These are phyloP conservation scores for Coemansia guatemalensis DNA, from an alignment of 192 early-diverging fungal species.

Conservation along the genomic window DNA sequence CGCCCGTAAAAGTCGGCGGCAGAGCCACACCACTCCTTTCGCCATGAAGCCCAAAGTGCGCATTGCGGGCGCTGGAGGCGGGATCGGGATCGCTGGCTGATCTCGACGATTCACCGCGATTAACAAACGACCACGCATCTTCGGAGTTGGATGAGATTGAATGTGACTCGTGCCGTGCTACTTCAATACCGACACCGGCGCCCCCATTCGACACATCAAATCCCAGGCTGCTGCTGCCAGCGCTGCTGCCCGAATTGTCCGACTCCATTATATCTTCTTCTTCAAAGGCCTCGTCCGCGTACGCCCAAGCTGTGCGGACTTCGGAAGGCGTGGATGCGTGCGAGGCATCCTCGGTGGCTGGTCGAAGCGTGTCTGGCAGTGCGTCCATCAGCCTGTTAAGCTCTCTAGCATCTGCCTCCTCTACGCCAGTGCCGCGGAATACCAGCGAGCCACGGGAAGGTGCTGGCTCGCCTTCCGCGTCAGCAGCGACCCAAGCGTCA, in stretches of 20 bases:
- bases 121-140: conserved; percentile 33
- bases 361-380: conserved; percentile 10
- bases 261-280: conserved; percentile 8
- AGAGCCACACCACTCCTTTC: neutral
- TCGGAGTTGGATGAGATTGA: conserved; percentile 1
- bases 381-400: conserved; percentile 11
- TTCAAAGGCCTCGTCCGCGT: conserved; percentile 34
- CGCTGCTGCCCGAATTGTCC: neutral
- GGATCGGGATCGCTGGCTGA: neutral
- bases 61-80: neutral
- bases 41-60: neutral
- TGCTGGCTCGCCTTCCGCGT: neutral
- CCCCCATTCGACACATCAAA: neutral
- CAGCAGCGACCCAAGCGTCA: neutral
- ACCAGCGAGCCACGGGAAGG: neutral
- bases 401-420: neutral
- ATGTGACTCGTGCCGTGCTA: neutral
- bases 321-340: conserved; percentile 9
- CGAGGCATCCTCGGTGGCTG: neutral
- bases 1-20: conserved; percentile 36
- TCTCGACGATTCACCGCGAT: conserved; percentile 9
- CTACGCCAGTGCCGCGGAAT: neutral
- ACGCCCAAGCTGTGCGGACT: conserved; percentile 25
- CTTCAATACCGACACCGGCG: neutral
- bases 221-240: neutral